Conservation (phyloP, 2,329 filamentous ascomycete species). For the Alternaria sp. region DNA sequence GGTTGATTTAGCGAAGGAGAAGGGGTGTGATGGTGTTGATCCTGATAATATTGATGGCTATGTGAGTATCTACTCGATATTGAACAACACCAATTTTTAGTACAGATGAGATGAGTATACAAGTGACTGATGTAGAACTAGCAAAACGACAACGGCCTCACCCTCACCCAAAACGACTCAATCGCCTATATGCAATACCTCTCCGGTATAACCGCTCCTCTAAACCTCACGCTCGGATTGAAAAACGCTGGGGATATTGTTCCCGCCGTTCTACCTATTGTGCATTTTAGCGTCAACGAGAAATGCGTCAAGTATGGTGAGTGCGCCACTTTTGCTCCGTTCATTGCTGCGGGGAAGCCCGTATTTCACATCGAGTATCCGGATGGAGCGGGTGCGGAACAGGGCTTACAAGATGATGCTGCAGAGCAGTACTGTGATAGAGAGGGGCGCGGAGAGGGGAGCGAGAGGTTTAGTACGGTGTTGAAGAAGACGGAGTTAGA, state of each 20-base stretch:
- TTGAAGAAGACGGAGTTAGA: slow-evolving; percentile 72
- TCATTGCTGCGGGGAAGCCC: slow-evolving; percentile 68
- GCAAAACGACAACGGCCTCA: slow-evolving; percentile 68
- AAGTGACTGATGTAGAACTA: slow-evolving; percentile 18
- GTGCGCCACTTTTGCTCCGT: slow-evolving; percentile 66
- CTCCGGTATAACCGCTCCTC: slow-evolving; percentile 61
- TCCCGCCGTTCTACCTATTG: slow-evolving; percentile 56
- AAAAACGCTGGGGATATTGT: slow-evolving; percentile 74
- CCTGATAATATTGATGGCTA: slow-evolving; percentile 76
- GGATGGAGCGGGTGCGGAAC: slow-evolving; percentile 52
- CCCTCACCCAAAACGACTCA: slow-evolving; percentile 65
- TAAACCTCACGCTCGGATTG: slow-evolving; percentile 69
- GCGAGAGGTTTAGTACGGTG: slow-evolving; percentile 67
- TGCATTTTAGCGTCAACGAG: slow-evolving; percentile 75
- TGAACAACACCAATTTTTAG: too few relatives aligned
- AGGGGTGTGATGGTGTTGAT: slow-evolving; percentile 74
- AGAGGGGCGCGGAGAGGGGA: slow-evolving; percentile 49
- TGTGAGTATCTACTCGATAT: slow-evolving; percentile 48
- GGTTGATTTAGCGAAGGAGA: slow-evolving; percentile 65
- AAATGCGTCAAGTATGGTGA: slow-evolving; percentile 70
- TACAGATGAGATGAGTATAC: neutral
- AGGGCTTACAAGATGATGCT: slow-evolving; percentile 46
- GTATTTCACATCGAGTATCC: slow-evolving; percentile 80
- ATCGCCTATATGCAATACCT: slow-evolving; percentile 69
- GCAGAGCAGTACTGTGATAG: slow-evolving; percentile 55